Conservation (phyloP, 768 basidiomycete species). For the Suillus subluteus region DNA sequence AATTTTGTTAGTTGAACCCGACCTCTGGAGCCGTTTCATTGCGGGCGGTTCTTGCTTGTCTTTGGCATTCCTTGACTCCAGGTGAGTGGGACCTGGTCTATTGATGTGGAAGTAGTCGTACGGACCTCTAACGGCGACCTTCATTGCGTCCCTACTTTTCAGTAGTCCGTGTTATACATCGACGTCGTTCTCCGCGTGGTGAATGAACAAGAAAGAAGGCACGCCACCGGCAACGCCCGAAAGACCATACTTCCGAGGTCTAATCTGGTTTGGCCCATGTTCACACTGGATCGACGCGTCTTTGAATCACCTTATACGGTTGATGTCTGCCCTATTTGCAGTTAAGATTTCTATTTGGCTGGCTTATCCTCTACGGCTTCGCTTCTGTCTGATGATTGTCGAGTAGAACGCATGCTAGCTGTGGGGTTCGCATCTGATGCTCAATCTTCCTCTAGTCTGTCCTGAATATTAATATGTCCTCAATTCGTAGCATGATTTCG, state of each 20-base stretch:
- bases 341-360: background rate
- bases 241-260: background rate
- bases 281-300: background rate
- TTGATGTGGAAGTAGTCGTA: background rate
- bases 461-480: conserved; percentile 1
- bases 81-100: background rate
- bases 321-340: background rate
- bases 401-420: background rate
- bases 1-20: background rate
- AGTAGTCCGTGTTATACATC: too few species aligned
- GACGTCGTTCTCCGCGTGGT: too few species aligned
- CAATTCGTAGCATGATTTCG: background rate
- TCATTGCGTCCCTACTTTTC: too few species aligned
- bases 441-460: background rate
- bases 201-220: too few species aligned
- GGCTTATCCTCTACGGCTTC: background rate
- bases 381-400: conserved; percentile 4
- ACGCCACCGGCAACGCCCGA: background rate
- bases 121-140: too few species aligned
- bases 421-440: background rate
- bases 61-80: too few species aligned
- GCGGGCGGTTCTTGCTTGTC: too few species aligned
- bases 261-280: background rate
- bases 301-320: background rate
- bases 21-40: background rate